Percentiles rank a stretch among this genome's conserved stretches.
Evolutionary conservation across 2,329 filamentous ascomycete species (phyloP).

Genomic region (Colletotrichum zoysiae): DNA sequence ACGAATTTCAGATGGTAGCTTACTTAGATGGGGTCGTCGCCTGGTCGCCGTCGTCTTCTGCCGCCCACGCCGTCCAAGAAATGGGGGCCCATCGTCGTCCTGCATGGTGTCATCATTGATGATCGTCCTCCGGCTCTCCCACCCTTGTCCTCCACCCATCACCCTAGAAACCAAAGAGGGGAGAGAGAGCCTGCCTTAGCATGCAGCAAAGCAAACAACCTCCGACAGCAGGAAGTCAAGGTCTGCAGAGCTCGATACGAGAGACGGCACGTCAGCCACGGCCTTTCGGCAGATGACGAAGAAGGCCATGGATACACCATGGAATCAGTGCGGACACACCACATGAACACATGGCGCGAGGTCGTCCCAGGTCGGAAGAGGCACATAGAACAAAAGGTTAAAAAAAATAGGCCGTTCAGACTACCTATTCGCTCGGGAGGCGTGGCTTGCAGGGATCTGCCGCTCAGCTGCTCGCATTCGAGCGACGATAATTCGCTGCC

Average conservation of each 20-base stretch:
- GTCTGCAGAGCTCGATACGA: constrained; percentile 11
- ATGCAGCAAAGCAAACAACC: constrained; percentile 32
- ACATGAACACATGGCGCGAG: neutral
- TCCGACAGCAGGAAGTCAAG: constrained; percentile 15
- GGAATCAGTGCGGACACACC: neutral
- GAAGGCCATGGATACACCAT: neutral
- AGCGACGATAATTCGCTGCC: constrained; percentile 36
- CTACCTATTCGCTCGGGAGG: constrained; percentile 37
- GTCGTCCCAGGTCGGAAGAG: constrained; percentile 1
- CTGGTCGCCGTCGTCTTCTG: constrained; percentile 10
- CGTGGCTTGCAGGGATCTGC: constrained; percentile 39
- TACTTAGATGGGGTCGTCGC: neutral
- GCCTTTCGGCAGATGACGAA: constrained; percentile 11
- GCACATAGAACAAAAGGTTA: constrained; percentile 10
- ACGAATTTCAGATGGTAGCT: neutral
- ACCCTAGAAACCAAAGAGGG: constrained; percentile 38
- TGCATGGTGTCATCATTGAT: constrained; percentile 39
- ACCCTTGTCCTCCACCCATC: constrained; percentile 35
- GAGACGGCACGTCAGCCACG: constrained; percentile 16
- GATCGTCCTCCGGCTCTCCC: constrained; percentile 18
- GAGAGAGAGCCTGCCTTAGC: constrained; percentile 8
- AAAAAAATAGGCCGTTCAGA: constrained; percentile 25
- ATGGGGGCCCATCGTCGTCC: constrained; percentile 34
- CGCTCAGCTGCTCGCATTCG: constrained; percentile 35
- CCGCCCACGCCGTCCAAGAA: constrained; percentile 25